phyloP scores from a whole-genome alignment of 495 filamentous ascomycete genomes.

The Penicillium cataractarum region DNA sequence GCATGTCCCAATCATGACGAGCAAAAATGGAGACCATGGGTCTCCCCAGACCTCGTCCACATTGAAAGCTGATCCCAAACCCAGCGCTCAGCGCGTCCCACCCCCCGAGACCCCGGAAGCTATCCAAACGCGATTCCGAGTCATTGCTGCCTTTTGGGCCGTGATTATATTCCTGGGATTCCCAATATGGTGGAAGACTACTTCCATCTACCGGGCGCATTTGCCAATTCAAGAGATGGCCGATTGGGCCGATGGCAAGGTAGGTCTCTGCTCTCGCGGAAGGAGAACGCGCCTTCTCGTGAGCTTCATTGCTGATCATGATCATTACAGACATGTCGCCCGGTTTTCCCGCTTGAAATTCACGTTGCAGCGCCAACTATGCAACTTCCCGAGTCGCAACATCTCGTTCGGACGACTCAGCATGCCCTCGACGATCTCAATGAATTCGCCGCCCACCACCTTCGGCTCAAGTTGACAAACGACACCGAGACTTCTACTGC shows the following conservation, averaged over 20 bases:
- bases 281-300: not conserved
- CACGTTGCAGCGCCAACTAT: conserved; percentile 72
- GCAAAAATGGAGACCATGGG: conserved; percentile 41
- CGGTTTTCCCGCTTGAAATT: conserved; percentile 85
- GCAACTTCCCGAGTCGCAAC: conserved; percentile 68
- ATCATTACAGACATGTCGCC: conserved; percentile 71
- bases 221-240: conserved; percentile 87
- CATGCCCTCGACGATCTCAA: conserved; percentile 89
- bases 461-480: conserved; percentile 71
- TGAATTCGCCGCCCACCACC: conserved; percentile 88
- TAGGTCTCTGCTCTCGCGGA: conserved; percentile 36
- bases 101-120: conserved; percentile 76
- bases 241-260: conserved; percentile 91
- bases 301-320: conserved; percentile 19
- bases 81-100: conserved; percentile 50
- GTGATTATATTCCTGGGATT: conserved; percentile 83
- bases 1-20: conserved; percentile 48
- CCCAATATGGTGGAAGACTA: conserved; percentile 98
- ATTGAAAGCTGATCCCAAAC: conserved; percentile 20
- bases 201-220: conserved; percentile 85
- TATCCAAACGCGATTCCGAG: conserved; percentile 65
- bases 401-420: conserved; percentile 81
- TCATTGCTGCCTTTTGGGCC: conserved; percentile 90
- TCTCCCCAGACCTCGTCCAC: conserved; percentile 34
- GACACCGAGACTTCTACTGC: conserved; percentile 32